Evolutionary conservation across 2,329 filamentous ascomycete species (phyloP).

Genomic region (Calonectria pteridis): DNA sequence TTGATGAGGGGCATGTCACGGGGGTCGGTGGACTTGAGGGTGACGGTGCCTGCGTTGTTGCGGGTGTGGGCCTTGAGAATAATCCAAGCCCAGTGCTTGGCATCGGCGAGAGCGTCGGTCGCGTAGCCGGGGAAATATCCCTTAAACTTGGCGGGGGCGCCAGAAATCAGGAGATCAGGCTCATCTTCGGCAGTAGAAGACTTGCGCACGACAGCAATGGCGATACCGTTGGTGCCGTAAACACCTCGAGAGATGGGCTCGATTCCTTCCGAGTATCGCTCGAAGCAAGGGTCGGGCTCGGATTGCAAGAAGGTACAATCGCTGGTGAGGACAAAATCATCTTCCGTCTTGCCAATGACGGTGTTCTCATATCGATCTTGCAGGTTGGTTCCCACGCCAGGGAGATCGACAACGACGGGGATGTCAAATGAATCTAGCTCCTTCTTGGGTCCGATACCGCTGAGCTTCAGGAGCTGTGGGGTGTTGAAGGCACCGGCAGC

Average conservation of each 20-base stretch:
- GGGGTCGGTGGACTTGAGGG: conserved; percentile 70
- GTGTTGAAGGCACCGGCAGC: conserved; percentile 63
- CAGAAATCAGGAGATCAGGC: conserved; percentile 67
- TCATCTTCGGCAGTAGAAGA: conserved; percentile 55
- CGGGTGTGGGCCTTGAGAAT: conserved; percentile 65
- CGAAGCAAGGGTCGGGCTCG: conserved; percentile 33
- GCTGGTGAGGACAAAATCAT: conserved; percentile 35
- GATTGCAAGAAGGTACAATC: conserved; percentile 40
- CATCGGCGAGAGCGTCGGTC: conserved; percentile 56
- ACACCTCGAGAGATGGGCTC: conserved; percentile 41
- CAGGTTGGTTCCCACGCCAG: conserved; percentile 70
- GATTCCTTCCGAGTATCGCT: conserved; percentile 32
- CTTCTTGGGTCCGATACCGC: conserved; percentile 50
- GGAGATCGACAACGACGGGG: conserved; percentile 51
- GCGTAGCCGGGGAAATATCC: conserved; percentile 70
- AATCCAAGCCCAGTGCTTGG: conserved; percentile 55
- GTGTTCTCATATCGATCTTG: conserved; percentile 64
- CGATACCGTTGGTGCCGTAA: conserved; percentile 63
- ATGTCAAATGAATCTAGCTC: conserved; percentile 49
- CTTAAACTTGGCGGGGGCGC: conserved; percentile 65
- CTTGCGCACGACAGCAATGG: conserved; percentile 58
- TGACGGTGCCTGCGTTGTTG: conserved; percentile 74
- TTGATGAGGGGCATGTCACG: conserved; percentile 73
- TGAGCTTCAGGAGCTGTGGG: conserved; percentile 64
- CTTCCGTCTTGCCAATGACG: conserved; percentile 34